Evolutionary conservation across 371 early-diverging fungal species (phyloP).

Genomic region (Circinella umbellata): DNA sequence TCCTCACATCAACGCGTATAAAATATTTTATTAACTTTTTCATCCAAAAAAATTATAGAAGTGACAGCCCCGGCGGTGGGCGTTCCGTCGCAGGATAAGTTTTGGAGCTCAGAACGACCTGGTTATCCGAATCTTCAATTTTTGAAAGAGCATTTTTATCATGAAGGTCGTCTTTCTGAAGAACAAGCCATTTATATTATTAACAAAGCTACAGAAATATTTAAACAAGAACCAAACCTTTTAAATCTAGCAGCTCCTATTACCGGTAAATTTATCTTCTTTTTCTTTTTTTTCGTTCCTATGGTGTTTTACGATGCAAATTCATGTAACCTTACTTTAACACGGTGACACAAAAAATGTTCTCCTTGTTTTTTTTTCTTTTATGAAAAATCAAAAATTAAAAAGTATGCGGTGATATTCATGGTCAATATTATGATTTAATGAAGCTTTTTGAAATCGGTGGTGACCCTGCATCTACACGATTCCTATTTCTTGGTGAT

Average conservation of each 20-base stretch:
- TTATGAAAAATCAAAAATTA: not conserved
- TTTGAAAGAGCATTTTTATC: slow-evolving; percentile 85
- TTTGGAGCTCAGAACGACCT: slow-evolving; percentile 66
- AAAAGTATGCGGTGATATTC: slow-evolving; percentile 97
- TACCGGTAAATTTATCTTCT: slow-evolving; percentile 62
- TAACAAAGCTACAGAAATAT: slow-evolving; percentile 71
- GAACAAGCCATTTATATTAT: slow-evolving; percentile 91
- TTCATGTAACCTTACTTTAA: too few relatives aligned
- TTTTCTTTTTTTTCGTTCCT: not conserved
- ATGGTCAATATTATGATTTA: slow-evolving; percentile 99
- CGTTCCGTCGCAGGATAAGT: slow-evolving; percentile 56
- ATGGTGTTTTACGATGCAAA: not conserved
- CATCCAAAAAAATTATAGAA: slow-evolving; percentile 34
- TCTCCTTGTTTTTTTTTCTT: not conserved
- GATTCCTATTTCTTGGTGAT: slow-evolving; percentile 96
- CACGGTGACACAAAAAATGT: not conserved
- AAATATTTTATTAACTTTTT: too few relatives aligned
- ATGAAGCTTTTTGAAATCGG: slow-evolving; percentile 98
- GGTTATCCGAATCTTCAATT: slow-evolving; percentile 82
- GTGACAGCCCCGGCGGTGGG: slow-evolving; percentile 59
- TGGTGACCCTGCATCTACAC: slow-evolving; percentile 88
- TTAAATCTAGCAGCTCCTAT: slow-evolving; percentile 90
- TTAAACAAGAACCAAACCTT: slow-evolving; percentile 83
- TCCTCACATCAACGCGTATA: too few relatives aligned
- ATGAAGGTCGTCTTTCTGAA: slow-evolving; percentile 91